phyloP scores from a whole-genome alignment of 805 yeast genomes.

The Ogataea salicorniae region DNA sequence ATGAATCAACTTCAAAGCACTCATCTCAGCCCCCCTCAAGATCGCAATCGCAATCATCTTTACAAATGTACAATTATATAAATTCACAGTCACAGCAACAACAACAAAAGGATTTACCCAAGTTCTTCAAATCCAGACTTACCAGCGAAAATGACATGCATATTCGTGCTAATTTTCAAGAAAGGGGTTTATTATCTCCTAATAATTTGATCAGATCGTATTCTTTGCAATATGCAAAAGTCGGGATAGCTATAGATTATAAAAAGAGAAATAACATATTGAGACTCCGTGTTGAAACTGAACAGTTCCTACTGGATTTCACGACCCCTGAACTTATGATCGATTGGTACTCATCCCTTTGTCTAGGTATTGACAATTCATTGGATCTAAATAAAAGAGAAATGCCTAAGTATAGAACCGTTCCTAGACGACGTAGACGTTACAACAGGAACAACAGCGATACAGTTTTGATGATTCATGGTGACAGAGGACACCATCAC shows the following conservation, averaged over 20 bases:
- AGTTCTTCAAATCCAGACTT: constrained; percentile 21
- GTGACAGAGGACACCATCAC: no score
- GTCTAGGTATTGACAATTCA: constrained; percentile 73
- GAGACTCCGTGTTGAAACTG: constrained; percentile 75
- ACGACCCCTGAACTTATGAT: constrained; percentile 59
- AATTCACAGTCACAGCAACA: no score
- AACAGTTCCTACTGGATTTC: constrained; percentile 72
- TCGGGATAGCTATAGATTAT: constrained; percentile 86
- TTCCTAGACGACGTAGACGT: constrained; percentile 66
- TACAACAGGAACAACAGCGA: constrained; percentile 22
- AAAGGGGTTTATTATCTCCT: constrained; percentile 25
- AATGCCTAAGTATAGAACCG: constrained; percentile 71
- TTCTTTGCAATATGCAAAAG: constrained; percentile 75
- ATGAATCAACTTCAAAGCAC: constrained; percentile 18
- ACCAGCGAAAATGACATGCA: constrained; percentile 26
- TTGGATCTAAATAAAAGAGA: constrained; percentile 69
- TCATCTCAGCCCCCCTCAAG: neutral
- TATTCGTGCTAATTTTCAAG: constrained; percentile 17
- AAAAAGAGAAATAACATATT: constrained; percentile 62
- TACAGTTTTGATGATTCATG: neutral
- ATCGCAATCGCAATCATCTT: constrained; percentile 3
- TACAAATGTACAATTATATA: constrained; percentile 9
- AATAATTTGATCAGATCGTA: constrained; percentile 52
- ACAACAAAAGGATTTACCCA: no score
- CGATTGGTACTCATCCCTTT: constrained; percentile 70